Percentiles rank a stretch among this genome's conserved stretches.
These are phyloP conservation scores for Xylaria curta DNA, from an alignment of 495 filamentous ascomycete genomes.

Conservation along the genomic window DNA sequence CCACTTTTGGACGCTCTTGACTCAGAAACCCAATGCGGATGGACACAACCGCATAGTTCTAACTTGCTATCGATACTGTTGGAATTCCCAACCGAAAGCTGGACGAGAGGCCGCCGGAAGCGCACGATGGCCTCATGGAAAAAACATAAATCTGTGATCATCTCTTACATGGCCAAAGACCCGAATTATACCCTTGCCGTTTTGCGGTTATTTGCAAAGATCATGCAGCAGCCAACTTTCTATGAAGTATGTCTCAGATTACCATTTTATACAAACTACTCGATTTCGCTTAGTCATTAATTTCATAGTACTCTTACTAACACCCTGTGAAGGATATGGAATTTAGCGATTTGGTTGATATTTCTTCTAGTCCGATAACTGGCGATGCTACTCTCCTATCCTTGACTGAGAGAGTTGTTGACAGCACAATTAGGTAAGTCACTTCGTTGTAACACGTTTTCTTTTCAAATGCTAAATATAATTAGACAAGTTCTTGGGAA, in stretches of 20 bases:
- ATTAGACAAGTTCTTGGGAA: conserved; percentile 39
- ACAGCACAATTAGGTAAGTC: conserved; percentile 36
- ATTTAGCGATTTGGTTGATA: conserved; percentile 42
- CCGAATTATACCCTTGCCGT: conserved; percentile 35
- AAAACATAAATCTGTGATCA: conserved; percentile 33
- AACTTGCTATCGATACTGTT: conserved; percentile 28
- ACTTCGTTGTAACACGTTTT: not conserved
- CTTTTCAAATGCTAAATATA: conserved; percentile 21
- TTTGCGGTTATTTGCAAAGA: conserved; percentile 53
- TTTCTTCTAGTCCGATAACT: conserved; percentile 36
- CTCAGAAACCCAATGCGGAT: conserved; percentile 31
- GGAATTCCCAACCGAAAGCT: conserved; percentile 33
- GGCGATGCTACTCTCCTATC: conserved; percentile 19
- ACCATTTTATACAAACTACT: not conserved
- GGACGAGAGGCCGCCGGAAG: conserved; percentile 46
- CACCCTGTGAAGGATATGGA: conserved; percentile 39
- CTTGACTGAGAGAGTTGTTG: conserved; percentile 35
- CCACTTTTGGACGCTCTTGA: conserved; percentile 35
- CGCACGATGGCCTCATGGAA: conserved; percentile 46
- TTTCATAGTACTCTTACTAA: conserved; percentile 25
- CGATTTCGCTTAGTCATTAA: not conserved
- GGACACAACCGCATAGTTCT: conserved; percentile 34
- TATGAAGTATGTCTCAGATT: conserved; percentile 48
- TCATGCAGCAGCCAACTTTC: conserved; percentile 55
- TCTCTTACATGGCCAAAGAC: conserved; percentile 27